Evolutionary conservation across 495 filamentous ascomycete genomes (phyloP).

Genomic region (Penicillium bovifimosum): DNA sequence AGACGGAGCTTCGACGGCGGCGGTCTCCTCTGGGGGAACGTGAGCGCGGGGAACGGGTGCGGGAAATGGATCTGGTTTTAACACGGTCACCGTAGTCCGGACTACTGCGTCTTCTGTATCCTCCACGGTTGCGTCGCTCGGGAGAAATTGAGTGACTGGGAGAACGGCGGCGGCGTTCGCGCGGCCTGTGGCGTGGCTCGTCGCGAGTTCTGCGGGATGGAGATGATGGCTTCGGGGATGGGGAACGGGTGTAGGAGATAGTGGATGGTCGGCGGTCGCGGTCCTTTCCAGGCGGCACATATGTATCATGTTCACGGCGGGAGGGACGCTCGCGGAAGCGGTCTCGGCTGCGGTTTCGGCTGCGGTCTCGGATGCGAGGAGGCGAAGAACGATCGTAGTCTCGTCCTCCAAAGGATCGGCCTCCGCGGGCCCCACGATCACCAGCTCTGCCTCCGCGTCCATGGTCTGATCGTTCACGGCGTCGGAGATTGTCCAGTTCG

Average conservation of each 20-base stretch:
- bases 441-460: constrained; percentile 53
- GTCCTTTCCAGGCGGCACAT: constrained; percentile 44
- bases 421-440: constrained; percentile 34
- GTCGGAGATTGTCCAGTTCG: constrained; percentile 60
- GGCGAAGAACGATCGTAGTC: constrained; percentile 56
- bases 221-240: constrained; percentile 26
- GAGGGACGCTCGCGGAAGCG: constrained; percentile 47
- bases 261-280: constrained; percentile 34
- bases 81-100: constrained; percentile 48
- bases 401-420: constrained; percentile 39
- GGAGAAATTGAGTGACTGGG: constrained; percentile 37
- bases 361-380: constrained; percentile 50
- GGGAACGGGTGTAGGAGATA: constrained; percentile 35
- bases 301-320: constrained; percentile 52
- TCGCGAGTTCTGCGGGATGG: constrained; percentile 24
- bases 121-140: constrained; percentile 31
- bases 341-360: constrained; percentile 49
- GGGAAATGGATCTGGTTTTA: constrained; percentile 46
- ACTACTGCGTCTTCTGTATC: constrained; percentile 33
- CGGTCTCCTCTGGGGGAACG: constrained; percentile 54
- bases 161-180: constrained; percentile 32
- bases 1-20: constrained; percentile 37
- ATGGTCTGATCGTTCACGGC: constrained; percentile 69
- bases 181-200: constrained; percentile 22
- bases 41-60: constrained; percentile 55